A percentile compares a stretch with the other conserved stretches of the same genome.
Conservation (phyloP, 2,329 filamentous ascomycete genomes). For the Aspergillus tanneri region DNA sequence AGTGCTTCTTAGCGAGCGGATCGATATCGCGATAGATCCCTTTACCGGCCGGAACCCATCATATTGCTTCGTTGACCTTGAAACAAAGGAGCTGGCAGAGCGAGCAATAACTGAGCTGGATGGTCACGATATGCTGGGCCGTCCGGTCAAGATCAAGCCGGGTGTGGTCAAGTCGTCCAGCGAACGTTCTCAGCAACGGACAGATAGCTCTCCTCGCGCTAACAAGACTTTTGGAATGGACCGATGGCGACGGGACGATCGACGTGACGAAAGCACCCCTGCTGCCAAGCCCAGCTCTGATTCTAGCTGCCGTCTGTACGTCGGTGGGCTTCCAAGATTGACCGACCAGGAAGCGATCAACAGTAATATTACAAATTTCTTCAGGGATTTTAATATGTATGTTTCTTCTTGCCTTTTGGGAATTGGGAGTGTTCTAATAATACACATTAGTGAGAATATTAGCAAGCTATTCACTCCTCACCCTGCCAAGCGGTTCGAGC, state of each 20-base stretch:
- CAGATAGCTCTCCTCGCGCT: slow-evolving; percentile 23
- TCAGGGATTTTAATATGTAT: slow-evolving; percentile 46
- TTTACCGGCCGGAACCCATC: slow-evolving; percentile 68
- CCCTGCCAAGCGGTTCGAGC: slow-evolving; percentile 53
- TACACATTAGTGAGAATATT: slow-evolving; percentile 40
- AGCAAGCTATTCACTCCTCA: slow-evolving; percentile 59
- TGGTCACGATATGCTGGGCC: slow-evolving; percentile 55
- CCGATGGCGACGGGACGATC: slow-evolving; percentile 47
- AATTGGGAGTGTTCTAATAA: background rate
- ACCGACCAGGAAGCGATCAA: slow-evolving; percentile 44
- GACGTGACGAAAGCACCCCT: slow-evolving; percentile 41
- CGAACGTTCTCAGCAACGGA: slow-evolving; percentile 29
- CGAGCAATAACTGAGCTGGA: slow-evolving; percentile 58
- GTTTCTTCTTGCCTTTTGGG: slow-evolving; percentile 13
- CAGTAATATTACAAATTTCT: slow-evolving; percentile 45
- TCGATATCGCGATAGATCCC: slow-evolving; percentile 68
- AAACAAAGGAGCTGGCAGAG: slow-evolving; percentile 56
- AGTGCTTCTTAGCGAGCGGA: slow-evolving; percentile 49
- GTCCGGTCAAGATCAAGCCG: slow-evolving; percentile 63
- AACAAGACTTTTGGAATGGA: slow-evolving; percentile 35
- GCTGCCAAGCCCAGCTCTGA: slow-evolving; percentile 35
- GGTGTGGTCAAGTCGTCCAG: slow-evolving; percentile 56
- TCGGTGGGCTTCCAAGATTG: slow-evolving; percentile 49
- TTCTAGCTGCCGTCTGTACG: slow-evolving; percentile 47
- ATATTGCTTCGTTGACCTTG: slow-evolving; percentile 72